Conservation (phyloP, 177 flowering plant species). For the Vitis hybrid region DNA sequence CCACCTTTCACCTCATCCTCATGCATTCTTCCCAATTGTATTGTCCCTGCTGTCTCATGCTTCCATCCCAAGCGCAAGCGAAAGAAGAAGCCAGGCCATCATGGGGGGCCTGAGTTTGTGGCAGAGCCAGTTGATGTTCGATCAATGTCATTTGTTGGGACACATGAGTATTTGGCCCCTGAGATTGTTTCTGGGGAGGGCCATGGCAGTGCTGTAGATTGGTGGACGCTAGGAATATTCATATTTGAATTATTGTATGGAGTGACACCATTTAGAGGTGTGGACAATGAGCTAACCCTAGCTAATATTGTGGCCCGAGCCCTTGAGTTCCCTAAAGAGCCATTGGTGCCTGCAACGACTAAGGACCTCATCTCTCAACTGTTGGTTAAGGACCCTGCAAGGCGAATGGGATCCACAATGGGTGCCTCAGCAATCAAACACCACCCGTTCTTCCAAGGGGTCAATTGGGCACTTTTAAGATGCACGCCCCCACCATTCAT, state of each 20-base stretch:
- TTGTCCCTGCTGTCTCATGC: slow-evolving; percentile 76
- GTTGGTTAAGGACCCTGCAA: slow-evolving; percentile 62
- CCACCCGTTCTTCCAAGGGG: slow-evolving; percentile 75
- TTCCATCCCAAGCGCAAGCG: slow-evolving; percentile 57
- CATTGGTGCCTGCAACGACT: slow-evolving; percentile 41
- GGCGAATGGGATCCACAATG: slow-evolving; percentile 71
- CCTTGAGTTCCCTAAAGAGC: slow-evolving; percentile 78
- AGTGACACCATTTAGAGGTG: slow-evolving; percentile 76
- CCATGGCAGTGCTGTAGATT: slow-evolving; percentile 88
- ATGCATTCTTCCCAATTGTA: slow-evolving; percentile 74
- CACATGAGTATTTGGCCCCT: slow-evolving; percentile 88
- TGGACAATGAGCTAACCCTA: slow-evolving; percentile 69
- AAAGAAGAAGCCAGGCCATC: slow-evolving; percentile 50
- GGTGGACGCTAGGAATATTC: slow-evolving; percentile 92
- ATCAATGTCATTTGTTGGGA: slow-evolving; percentile 91
- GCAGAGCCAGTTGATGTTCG: slow-evolving; percentile 77
- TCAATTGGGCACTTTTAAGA: slow-evolving; percentile 87
- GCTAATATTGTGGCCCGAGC: slow-evolving; percentile 84
- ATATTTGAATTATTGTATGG: slow-evolving; percentile 80
- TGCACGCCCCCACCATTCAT: slow-evolving; percentile 61
- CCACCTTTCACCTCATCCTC: slow-evolving; percentile 48
- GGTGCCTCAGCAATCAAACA: slow-evolving; percentile 74
- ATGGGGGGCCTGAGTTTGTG: slow-evolving; percentile 55
- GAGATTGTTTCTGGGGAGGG: slow-evolving; percentile 89
- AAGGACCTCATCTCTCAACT: slow-evolving; percentile 64